Evolutionary conservation across 371 early-diverging fungal genomes (phyloP).

Genomic region (Batkoa obscura): DNA sequence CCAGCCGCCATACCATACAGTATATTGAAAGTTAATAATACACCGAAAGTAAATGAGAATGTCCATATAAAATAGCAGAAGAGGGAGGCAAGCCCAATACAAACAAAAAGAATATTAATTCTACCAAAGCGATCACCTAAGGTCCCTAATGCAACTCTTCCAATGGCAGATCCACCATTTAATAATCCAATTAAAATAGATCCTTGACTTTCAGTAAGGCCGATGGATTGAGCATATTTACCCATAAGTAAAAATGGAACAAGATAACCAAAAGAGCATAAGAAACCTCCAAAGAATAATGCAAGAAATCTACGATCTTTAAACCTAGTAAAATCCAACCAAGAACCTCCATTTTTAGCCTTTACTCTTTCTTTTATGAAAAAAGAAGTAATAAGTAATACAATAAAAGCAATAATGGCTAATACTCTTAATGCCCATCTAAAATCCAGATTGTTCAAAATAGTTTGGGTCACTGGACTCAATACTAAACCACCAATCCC

Average conservation of each 20-base stretch:
- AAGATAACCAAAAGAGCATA: constrained; percentile 13
- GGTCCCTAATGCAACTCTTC: constrained; percentile 39
- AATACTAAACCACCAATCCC: constrained; percentile 65
- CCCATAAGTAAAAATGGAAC: constrained; percentile 3
- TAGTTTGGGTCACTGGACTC: constrained; percentile 33
- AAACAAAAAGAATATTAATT: constrained; percentile 25
- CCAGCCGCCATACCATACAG: constrained; percentile 33
- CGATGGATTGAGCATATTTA: constrained; percentile 7
- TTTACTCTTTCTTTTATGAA: not conserved
- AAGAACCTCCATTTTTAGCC: not conserved
- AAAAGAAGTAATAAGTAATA: constrained; percentile 14
- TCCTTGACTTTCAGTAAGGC: constrained; percentile 14
- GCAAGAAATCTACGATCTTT: constrained; percentile 11
- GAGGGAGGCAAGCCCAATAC: constrained; percentile 19
- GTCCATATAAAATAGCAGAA: constrained; percentile 17
- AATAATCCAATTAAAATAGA: constrained; percentile 27
- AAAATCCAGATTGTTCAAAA: constrained; percentile 31
- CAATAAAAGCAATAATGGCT: constrained; percentile 26
- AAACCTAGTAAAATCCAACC: constrained; percentile 11
- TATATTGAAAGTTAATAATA: constrained; percentile 23
- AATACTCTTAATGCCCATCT: constrained; percentile 40
- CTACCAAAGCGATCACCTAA: constrained; percentile 40
- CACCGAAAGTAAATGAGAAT: constrained; percentile 22
- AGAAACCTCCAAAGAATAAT: constrained; percentile 7
- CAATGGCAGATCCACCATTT: constrained; percentile 34